Evolutionary conservation across 495 filamentous ascomycete species (phyloP), one percentile per base, ranked within the genome.

Genomic region (Oidiodendron maius): DNA sequence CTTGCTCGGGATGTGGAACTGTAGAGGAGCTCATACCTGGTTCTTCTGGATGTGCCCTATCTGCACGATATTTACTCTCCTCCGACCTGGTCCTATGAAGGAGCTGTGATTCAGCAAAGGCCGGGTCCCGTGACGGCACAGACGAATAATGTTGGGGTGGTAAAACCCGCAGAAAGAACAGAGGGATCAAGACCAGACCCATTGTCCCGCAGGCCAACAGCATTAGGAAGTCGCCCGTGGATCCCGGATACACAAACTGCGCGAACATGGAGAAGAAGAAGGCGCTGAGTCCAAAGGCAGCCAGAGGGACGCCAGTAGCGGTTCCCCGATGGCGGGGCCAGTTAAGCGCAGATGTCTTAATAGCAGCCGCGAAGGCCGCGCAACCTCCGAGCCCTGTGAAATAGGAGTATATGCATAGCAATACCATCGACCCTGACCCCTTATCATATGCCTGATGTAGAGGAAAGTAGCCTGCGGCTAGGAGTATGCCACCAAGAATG

Each of bases 201-300:
- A 82, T 87, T 12, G 91, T 96, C n/a, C 87, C 90, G 44, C 80
- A 63, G 2, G 90, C 81, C 20, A 98, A 72, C 15, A 96, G 63
- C 30, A 91, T 71, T 35, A 98, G 76, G 57, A 96, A 91, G 26
- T 74, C 72, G 37, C 81, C 78, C 8, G 87, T 94, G 53, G 91
- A 80, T 40, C 87, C 87, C 21, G 91, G 88, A 67, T 96, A 95
- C 41, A 89, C 72, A 39, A 91, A 56, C 26, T 76, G 75, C 3
- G 90, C 87, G 18, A 90, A 66, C 16, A 79, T 71, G 15, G 93
- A 86, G 71, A 95, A 98, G 75, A 97, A 95, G 63, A 97, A 89
- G 40, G 93, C 93, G 67, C 91, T 96, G 24, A 98, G 72, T 20
- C 93, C 93, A 63, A 97, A 96, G 3, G 87, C 89, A 35, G 91